Base-by-base conservation (phyloP, 306 rosid genomes). In the Prinsepia uniflora region DNA sequence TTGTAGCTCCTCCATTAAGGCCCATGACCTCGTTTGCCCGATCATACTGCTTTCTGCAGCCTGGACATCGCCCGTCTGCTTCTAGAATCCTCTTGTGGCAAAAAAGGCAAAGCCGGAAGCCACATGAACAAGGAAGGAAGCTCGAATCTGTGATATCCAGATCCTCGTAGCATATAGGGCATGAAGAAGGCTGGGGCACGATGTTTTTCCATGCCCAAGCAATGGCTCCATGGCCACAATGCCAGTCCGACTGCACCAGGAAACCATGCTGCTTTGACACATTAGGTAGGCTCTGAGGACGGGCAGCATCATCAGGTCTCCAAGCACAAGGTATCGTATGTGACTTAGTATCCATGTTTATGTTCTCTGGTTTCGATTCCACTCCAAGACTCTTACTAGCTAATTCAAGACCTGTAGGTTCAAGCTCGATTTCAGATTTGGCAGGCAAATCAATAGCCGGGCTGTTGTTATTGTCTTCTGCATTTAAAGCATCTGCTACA, bases 141-240 rank as follows among this genome's bases (percentile, higher is more conserved):
- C 81, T 68, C 1, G 81, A 79, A 71, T 85, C 90, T 11, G 93
- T 83, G 63, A 75, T 53, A 19, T 88, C 90, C 67, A 88, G 71
- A 77, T 85, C 93, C 82, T 88, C 90, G 22, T 72, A 88, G 83
- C 88, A 88, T 34, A 83, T 83, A 10, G 88, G 88, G 65, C 92
- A 88, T 36, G 78, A 73, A 44, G 79, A 68, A 65, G 79, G 82
- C 69, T 78, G 86, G 44, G 86, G 67, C 34, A 65, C 62, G 44
- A 74, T 50, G 47, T 76, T 78, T 83, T 76, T 45, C 87, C 92
- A 87, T 36, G 84, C 11, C 81, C 76, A 84, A 45, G 77, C 68
- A 61, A 73, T 81, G 39, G 73, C 52, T 67, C 76, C 78, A 59
- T 15, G 60, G 79, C 71, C 76, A 74, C 78, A 48, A 41, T 74